Evolutionary conservation across 805 yeast genomes (phyloP).

Genomic region (Wickerhamomyces ciferrii): DNA sequence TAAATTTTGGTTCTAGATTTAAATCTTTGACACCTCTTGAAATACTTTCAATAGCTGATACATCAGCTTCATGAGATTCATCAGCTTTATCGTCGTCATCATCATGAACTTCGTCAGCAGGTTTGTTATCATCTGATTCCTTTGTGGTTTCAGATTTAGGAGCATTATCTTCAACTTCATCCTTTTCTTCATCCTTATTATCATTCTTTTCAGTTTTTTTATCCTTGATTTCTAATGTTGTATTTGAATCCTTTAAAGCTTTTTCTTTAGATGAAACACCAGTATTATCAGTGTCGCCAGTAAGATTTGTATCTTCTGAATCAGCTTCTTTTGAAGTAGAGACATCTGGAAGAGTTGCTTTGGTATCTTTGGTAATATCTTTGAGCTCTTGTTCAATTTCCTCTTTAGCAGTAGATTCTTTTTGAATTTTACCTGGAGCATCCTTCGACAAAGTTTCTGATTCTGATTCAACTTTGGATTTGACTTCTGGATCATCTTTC

Average conservation of each 20-base stretch:
- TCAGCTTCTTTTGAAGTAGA: too few species aligned
- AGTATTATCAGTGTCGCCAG: too few species aligned
- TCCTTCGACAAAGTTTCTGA: not conserved
- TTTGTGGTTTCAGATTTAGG: too few species aligned
- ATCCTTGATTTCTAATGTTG: too few species aligned
- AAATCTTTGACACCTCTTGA: not conserved
- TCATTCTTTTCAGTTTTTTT: conserved; percentile 5
- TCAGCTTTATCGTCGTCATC: not conserved
- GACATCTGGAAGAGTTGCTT: too few species aligned
- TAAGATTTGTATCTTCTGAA: too few species aligned
- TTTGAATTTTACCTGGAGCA: too few species aligned
- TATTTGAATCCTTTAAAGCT: conserved; percentile 4
- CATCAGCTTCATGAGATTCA: not conserved
- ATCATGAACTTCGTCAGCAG: conserved; percentile 15
- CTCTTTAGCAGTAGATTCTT: too few species aligned
- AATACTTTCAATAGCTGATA: conserved; percentile 30
- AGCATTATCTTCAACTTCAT: not conserved
- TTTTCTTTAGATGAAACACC: not conserved
- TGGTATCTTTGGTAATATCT: too few species aligned
- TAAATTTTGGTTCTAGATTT: not conserved
- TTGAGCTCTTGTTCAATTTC: too few species aligned
- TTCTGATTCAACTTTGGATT: too few species aligned
- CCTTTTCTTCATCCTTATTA: conserved; percentile 3
- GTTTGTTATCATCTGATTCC: too few species aligned
- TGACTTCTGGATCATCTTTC: not conserved